These are phyloP conservation scores for Globisporangium polare DNA, from an alignment of 352 stramenopile species.

Conservation along the genomic window DNA sequence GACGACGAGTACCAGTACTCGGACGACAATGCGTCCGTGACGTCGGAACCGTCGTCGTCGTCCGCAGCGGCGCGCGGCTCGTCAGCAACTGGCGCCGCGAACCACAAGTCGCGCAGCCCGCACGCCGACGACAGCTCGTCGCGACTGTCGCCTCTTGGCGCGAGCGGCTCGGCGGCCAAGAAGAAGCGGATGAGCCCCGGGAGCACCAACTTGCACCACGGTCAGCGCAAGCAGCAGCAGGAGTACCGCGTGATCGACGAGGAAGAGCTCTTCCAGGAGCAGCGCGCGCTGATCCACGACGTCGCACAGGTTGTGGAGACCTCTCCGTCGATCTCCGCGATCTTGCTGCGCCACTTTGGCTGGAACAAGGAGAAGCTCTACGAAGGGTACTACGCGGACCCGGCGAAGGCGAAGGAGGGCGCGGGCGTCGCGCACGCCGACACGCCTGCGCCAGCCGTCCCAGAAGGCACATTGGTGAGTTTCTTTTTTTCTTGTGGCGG, in stretches of 20 bases:
- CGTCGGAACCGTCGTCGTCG: slow-evolving; percentile 18
- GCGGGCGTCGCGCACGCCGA: slow-evolving; percentile 61
- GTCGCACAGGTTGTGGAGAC: slow-evolving; percentile 80
- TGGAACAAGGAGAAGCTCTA: slow-evolving; percentile 92
- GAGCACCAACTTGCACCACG: slow-evolving; percentile 28
- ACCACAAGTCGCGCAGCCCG: slow-evolving; percentile 28
- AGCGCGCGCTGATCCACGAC: slow-evolving; percentile 57
- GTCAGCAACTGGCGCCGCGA: not conserved
- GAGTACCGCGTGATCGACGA: slow-evolving; percentile 87
- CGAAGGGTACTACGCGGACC: slow-evolving; percentile 81
- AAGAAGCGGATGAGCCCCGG: slow-evolving; percentile 62
- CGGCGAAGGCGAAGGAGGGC: slow-evolving; percentile 43
- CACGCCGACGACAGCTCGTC: slow-evolving; percentile 22
- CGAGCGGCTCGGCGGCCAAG: slow-evolving; percentile 43
- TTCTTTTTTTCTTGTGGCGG: not conserved
- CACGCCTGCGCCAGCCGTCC: slow-evolving; percentile 26
- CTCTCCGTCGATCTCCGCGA: slow-evolving; percentile 43
- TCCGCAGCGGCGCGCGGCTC: slow-evolving; percentile 2
- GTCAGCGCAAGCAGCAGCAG: slow-evolving; percentile 17
- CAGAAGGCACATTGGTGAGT: slow-evolving; percentile 38
- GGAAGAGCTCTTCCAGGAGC: slow-evolving; percentile 68
- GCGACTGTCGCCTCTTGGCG: slow-evolving; percentile 33
- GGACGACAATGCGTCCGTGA: slow-evolving; percentile 41
- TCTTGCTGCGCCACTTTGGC: slow-evolving; percentile 80
- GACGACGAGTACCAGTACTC: slow-evolving; percentile 65